Conservation (phyloP, 2,329 filamentous ascomycete genomes). For the Trichoderma sp. region DNA sequence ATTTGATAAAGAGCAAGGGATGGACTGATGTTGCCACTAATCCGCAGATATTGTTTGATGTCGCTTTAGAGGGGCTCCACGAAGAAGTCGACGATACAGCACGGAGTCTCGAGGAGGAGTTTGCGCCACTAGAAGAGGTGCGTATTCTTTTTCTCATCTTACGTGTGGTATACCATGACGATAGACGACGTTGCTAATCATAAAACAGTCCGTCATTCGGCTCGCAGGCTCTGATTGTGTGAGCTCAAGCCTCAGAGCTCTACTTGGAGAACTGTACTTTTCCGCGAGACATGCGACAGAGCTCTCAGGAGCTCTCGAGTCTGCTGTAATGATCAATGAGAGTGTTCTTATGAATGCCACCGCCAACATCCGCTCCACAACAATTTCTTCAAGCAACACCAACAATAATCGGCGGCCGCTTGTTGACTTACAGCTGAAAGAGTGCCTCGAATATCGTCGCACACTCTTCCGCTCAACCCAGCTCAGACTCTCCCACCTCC, state of each 20-base stretch:
- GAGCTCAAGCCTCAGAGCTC: conserved; percentile 25
- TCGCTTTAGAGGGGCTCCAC: conserved; percentile 30
- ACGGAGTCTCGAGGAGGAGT: conserved; percentile 32
- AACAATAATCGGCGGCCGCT: conserved; percentile 15
- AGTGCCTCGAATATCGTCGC: conserved; percentile 31
- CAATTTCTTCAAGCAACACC: neutral
- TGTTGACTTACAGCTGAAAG: conserved; percentile 27
- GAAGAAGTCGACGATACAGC: conserved; percentile 30
- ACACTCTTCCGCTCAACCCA: conserved; percentile 37
- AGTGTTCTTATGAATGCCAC: neutral
- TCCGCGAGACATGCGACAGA: conserved; percentile 32
- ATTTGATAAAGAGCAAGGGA: conserved; percentile 25
- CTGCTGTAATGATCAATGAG: conserved; percentile 28
- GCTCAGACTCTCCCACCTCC: conserved; percentile 34
- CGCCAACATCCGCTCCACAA: neutral
- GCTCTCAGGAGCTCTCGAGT: conserved; percentile 30
- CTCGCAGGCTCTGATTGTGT: conserved; percentile 20
- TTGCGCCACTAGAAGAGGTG: conserved; percentile 31
- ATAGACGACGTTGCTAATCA: neutral
- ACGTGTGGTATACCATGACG: neutral
- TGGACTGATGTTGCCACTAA: conserved; percentile 27
- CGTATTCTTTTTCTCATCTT: neutral
- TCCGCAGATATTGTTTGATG: conserved; percentile 31
- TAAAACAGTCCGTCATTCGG: conserved; percentile 27
- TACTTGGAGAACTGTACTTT: conserved; percentile 30